Evolutionary conservation across 768 basidiomycete species (phyloP).

Genomic region (Mycena crocata): DNA sequence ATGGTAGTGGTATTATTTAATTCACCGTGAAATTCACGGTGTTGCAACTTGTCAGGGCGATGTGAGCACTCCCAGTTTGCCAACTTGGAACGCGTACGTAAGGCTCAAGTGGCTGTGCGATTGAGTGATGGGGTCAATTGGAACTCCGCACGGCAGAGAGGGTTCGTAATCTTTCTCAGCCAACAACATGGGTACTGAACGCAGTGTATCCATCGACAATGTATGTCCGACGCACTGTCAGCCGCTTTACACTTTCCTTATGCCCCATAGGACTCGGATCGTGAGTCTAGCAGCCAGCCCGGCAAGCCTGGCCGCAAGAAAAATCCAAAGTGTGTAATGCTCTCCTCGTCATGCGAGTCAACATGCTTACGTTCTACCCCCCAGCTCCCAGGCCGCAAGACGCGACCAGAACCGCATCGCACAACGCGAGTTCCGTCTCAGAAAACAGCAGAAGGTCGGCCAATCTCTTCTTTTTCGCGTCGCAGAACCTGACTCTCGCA

Average conservation of each 20-base stretch:
- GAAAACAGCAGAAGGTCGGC: constrained; percentile 88
- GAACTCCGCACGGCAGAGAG: background rate
- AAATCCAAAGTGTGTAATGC: constrained; percentile 80
- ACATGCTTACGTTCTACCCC: constrained; percentile 29
- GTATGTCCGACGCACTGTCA: constrained; percentile 39
- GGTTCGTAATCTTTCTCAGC: constrained; percentile 16
- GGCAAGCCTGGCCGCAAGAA: constrained; percentile 87
- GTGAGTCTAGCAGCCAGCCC: constrained; percentile 49
- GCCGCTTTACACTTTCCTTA: constrained; percentile 6
- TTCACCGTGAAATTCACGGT: no score
- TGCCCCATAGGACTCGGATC: constrained; percentile 69
- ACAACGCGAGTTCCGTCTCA: constrained; percentile 90
- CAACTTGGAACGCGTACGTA: no score
- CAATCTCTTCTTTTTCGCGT: background rate
- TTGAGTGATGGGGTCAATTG: no score
- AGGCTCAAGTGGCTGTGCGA: no score
- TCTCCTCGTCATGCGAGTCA: constrained; percentile 17
- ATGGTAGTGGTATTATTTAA: no score
- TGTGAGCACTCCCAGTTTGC: no score
- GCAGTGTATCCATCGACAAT: constrained; percentile 77
- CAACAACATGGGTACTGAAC: constrained; percentile 53
- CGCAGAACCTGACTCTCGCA: constrained; percentile 43
- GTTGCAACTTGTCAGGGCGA: no score
- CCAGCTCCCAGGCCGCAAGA: constrained; percentile 87
- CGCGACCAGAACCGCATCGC: constrained; percentile 93